Base-by-base conservation (phyloP, 306 rosid species). In the Cicer pinnatifidum region DNA sequence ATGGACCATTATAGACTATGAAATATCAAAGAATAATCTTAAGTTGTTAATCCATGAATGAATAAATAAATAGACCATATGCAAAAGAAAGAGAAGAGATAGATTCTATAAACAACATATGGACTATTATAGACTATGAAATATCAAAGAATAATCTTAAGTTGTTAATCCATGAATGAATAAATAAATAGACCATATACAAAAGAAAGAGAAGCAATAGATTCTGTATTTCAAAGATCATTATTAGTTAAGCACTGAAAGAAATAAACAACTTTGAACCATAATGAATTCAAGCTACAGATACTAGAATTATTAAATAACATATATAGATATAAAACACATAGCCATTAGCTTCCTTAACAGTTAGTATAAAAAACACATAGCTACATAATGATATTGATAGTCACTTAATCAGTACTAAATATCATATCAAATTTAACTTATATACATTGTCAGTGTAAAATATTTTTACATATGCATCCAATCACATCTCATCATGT, bases 161-260 rank as follows among this genome's bases (percentile, higher is more conserved):
- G 56, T 46, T 45, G 23, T 12, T 35, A 28, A 39, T 40, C 11
- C 58, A 11, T 43, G 64, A 28, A 56, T 38, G 6, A 78, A 17
- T 50, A 23, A 46, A 28, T 28, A 28, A 3, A 3, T 2, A 46
- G 56, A 61, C 57, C 80, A 75, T 9, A 54, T 46, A 19, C 16
- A 48, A 66, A 67, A 11, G 65, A 58, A 58, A 73, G 33, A 59
- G 57, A 45, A 9, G 46, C 62, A 44, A 48, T 41, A 56, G 62
- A 65, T 40, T 75, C 45, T 28, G 35, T 44, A 56, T 44, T 43
- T 71, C 9, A 45, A 16, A 64, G 56, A 44, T 69, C 57, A 12
- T 17, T 58, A 53, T 53, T 37, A n/a, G 62, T 41, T 12, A 54
- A 79, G 52, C 13, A 20, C 44, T 11, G n/a, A 2, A 13, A 8